phyloP scores from a whole-genome alignment of 2,329 filamentous ascomycete genomes.

The Phialophora tarda region DNA sequence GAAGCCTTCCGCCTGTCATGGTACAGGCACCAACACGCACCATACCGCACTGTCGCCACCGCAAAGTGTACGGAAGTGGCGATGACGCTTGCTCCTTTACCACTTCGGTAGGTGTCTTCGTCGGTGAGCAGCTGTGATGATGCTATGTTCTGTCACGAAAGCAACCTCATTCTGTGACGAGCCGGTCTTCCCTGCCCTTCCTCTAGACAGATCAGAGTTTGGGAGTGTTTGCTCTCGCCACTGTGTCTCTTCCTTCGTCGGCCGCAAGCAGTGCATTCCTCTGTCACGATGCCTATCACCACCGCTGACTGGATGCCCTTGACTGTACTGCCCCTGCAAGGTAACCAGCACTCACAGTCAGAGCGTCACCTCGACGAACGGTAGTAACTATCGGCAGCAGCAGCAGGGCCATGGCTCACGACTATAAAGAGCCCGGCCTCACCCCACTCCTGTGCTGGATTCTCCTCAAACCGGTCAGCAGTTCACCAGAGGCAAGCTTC shows the following conservation, averaged over 20 bases:
- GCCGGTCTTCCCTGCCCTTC: neutral
- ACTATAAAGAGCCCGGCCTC: neutral
- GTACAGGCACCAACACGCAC: neutral
- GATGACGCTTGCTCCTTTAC: neutral
- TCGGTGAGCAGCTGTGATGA: neutral
- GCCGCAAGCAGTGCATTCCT: neutral
- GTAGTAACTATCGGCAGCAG: neutral
- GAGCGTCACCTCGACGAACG: conserved; percentile 1
- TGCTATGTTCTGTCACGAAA: neutral
- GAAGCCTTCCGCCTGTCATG: neutral
- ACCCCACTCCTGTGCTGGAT: neutral
- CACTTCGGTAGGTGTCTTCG: neutral
- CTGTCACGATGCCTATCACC: neutral
- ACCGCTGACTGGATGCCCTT: neutral
- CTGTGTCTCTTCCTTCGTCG: neutral
- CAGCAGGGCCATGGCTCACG: neutral
- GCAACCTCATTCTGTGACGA: neutral
- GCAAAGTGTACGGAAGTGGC: neutral
- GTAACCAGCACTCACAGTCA: neutral
- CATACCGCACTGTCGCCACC: neutral
- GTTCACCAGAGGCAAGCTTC: neutral
- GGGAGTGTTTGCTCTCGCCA: neutral
- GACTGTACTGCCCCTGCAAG: neutral
- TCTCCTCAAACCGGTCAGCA: neutral
- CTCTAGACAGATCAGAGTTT: neutral